Evolutionary conservation across 352 stramenopile species (phyloP), one percentile per base, ranked within the genome.

Genomic region (Nothophytophthora sp.): DNA sequence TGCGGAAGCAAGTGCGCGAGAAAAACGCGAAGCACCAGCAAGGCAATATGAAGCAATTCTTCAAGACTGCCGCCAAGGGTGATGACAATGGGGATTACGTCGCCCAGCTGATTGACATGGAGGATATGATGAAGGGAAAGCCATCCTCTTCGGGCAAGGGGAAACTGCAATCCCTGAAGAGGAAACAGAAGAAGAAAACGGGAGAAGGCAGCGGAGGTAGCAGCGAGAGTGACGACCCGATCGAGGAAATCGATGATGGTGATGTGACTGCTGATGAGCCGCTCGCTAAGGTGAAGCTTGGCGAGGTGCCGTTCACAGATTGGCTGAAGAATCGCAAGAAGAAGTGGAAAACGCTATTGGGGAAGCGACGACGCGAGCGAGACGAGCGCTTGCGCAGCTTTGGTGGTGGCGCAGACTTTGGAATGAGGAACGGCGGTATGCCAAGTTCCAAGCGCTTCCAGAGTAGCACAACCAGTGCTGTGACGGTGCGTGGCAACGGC

Each of bases 1-100:
- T 99, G 60, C 72, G 92, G 6, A 92, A 89, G 38, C 90, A 96
- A 60, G 83, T 98, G 53, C 86, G 96, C 27, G 83, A 97, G 47
- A 92, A 96, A 48, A 88, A 86, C 42, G 78, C 81, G 8, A 84
- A 78, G 41, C 74, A 90, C 36, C 78, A 89, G 15, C 81, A 92
- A 38, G 81, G 81, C 6, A 83, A 68, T 11, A 97, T 99, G 56
- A 86, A 75, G n/a, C 76, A 86, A 45, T 96, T 98, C 34, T 96
- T 99, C 33, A 75, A 68, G 42, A 41, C 61, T 43, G 52, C 64
- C 19, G 53, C 45, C 9, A 69, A 72, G 23, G 46, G 58, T 19
- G 38, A 39, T 24, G 55, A 48, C 0, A 54, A 59, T 34, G 64
- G 38, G 19, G 73, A 87, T 33, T 82, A 85, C 29, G 67, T 87